Percentiles rank a stretch among this genome's conserved stretches.
Evolutionary conservation across 2,329 filamentous ascomycete species (phyloP).

Genomic region (Colletotrichum liriopes): DNA sequence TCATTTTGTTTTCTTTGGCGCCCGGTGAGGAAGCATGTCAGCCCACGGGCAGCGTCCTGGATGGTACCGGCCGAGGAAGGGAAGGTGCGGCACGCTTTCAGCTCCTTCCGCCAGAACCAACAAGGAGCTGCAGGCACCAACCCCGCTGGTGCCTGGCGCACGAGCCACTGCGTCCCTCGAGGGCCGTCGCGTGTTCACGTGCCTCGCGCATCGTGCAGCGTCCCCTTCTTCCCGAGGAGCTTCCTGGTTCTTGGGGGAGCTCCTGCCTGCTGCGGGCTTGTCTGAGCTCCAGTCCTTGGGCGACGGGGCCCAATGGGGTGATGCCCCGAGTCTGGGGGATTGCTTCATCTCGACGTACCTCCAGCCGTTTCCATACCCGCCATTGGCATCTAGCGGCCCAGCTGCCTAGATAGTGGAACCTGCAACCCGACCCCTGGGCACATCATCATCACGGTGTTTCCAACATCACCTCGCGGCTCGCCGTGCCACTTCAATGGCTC

Average conservation of each 20-base stretch:
- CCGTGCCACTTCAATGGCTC: background rate
- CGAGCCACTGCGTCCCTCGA: slow-evolving; percentile 24
- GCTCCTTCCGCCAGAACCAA: slow-evolving; percentile 25
- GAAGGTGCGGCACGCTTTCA: slow-evolving; percentile 25
- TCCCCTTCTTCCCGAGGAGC: background rate
- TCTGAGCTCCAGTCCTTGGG: background rate
- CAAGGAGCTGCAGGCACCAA: slow-evolving; percentile 31
- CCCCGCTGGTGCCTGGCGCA: slow-evolving; percentile 43
- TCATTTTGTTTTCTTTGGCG: background rate
- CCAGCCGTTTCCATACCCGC: background rate
- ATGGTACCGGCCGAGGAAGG: slow-evolving; percentile 5
- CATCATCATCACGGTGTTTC: background rate
- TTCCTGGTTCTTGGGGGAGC: background rate
- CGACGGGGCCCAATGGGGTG: background rate
- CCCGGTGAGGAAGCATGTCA: background rate
- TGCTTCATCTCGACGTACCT: background rate
- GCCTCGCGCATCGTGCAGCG: background rate
- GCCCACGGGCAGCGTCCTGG: background rate
- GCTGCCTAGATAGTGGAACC: slow-evolving; percentile 1
- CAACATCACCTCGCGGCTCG: background rate
- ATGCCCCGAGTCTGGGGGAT: background rate
- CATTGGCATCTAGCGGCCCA: background rate
- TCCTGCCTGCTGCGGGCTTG: slow-evolving; percentile 2
- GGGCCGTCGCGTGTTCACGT: slow-evolving; percentile 34
- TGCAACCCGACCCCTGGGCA: background rate